phyloP scores from a whole-genome alignment of 768 basidiomycete species.

The Lactarius trivialis region DNA sequence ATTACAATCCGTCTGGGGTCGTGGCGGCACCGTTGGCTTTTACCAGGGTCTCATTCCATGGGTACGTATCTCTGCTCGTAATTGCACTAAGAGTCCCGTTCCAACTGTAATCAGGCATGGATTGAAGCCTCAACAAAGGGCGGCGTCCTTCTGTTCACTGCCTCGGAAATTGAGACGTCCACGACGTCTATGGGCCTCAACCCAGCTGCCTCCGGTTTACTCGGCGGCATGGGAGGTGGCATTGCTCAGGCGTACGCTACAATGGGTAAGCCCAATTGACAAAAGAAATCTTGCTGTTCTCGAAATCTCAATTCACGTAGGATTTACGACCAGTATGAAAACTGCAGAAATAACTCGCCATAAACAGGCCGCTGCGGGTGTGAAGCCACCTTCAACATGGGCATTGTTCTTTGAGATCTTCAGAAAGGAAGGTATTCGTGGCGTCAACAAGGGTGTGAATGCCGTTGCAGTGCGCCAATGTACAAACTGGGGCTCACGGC shows the following conservation, averaged over 20 bases:
- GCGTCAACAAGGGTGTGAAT: conserved; percentile 99
- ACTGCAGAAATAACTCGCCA: conserved; percentile 96
- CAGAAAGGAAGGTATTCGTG: conserved; percentile 84
- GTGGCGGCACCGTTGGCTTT: conserved; percentile 85
- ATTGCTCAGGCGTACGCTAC: conserved; percentile 97
- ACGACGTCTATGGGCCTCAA: conserved; percentile 59
- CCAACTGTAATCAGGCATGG: conserved; percentile 66
- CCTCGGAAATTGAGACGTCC: conserved; percentile 85
- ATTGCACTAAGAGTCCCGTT: conserved; percentile 1
- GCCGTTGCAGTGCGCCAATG: conserved; percentile 88
- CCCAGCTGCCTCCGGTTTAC: conserved; percentile 76
- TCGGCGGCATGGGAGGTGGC: conserved; percentile 98
- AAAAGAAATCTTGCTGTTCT: too few species aligned
- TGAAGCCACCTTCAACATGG: conserved; percentile 88
- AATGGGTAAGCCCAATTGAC: conserved; percentile 73
- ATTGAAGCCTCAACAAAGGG: conserved; percentile 99
- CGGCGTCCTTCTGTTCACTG: conserved; percentile 90
- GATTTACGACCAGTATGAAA: conserved; percentile 99
- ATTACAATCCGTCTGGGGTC: conserved; percentile 77
- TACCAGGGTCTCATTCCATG: conserved; percentile 99
- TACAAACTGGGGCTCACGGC: conserved; percentile 93
- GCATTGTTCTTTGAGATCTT: conserved; percentile 94
- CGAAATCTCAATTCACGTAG: conserved; percentile 34
- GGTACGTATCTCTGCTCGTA: conserved; percentile 44
- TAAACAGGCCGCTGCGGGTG: conserved; percentile 80